Evolutionary conservation across 805 yeast species (phyloP).

Genomic region (Cyberlindnera subsufficiens): DNA sequence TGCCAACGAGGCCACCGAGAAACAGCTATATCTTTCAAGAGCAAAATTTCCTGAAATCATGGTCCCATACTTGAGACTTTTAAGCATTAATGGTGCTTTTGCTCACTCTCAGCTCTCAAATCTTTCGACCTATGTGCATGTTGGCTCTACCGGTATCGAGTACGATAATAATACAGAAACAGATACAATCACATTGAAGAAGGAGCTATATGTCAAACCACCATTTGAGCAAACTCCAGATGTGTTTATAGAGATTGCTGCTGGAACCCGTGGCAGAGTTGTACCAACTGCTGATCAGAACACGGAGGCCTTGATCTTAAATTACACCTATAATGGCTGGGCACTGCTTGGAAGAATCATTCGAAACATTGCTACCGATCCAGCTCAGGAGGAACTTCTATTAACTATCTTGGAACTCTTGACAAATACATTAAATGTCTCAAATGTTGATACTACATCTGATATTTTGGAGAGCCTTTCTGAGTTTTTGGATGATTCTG

Average conservation of each 20-base stretch:
- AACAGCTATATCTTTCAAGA: conserved; percentile 38
- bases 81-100: conserved; percentile 57
- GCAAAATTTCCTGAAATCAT: conserved; percentile 72
- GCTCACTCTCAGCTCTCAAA: conserved; percentile 58
- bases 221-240: conserved; percentile 46
- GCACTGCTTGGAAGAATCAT: conserved; percentile 72
- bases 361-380: conserved; percentile 42
- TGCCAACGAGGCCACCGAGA: conserved; percentile 27
- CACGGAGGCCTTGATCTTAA: conserved; percentile 51
- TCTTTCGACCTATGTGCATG: conserved; percentile 57
- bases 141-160: conserved; percentile 29
- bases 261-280: conserved; percentile 66
- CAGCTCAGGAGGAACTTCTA: conserved; percentile 35
- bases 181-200: conserved; percentile 45
- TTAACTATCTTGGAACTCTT: conserved; percentile 47
- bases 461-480: conserved; percentile 30
- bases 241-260: conserved; percentile 38
- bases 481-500: conserved; percentile 47
- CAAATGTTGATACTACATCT: conserved; percentile 34
- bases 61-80: conserved; percentile 53
- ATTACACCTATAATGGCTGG: conserved; percentile 82
- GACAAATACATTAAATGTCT: conserved; percentile 37
- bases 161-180: conserved; percentile 43
- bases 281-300: conserved; percentile 43
- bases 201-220: conserved; percentile 45